Conservation (phyloP, 345 rosid species). For the Arabidopsis arenosa region DNA sequence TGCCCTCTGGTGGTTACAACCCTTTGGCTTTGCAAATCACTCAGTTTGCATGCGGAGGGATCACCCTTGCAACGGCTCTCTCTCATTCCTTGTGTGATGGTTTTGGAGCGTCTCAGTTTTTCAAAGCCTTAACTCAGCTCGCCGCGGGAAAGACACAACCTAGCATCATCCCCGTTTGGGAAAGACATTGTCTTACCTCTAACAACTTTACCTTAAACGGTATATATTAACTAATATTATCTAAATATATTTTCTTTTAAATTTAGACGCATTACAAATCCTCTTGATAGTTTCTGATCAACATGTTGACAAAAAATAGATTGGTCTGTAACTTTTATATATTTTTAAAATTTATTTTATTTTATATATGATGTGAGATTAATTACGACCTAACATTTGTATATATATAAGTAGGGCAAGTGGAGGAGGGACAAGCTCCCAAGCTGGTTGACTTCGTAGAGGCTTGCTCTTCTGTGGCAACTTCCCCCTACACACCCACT, state of each 20-base stretch:
- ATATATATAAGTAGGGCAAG: constrained; percentile 16
- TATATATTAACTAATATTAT: background rate
- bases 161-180: constrained; percentile 58
- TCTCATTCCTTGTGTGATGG: constrained; percentile 69
- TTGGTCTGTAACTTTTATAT: background rate
- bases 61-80: constrained; percentile 61
- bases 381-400: too few relatives aligned
- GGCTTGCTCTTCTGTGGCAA: constrained; percentile 42
- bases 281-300: too few relatives aligned
- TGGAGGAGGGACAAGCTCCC: constrained; percentile 27
- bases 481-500: constrained; percentile 53
- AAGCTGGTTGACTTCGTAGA: constrained; percentile 32
- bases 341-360: background rate
- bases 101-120: constrained; percentile 61
- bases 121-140: constrained; percentile 54
- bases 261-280: background rate
- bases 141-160: constrained; percentile 51
- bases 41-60: constrained; percentile 61
- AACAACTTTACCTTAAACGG: constrained; percentile 24
- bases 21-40: constrained; percentile 56
- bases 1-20: constrained; percentile 26
- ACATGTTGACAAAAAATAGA: background rate
- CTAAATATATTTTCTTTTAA: background rate
- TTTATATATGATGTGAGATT: background rate
- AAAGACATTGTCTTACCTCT: constrained; percentile 50